phyloP scores from a whole-genome alignment of 176 grass and related monocot species.

The Triticum aestivum region IWGSC_CS_RefSeq_v2.1 NC_057794.1:465002653-465003152 shows the following conservation, averaged over 20 bases:
- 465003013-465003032: constrained; percentile 1
- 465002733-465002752: background rate
- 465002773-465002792: background rate
- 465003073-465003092: too few species aligned
- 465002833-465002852: background rate
- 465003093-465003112: too few species aligned
- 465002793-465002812: background rate
- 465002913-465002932: background rate
- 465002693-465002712: background rate
- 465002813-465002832: background rate
- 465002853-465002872: background rate
- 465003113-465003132: too few species aligned
- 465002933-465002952: background rate
- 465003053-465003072: too few species aligned
- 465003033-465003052: background rate
- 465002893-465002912: background rate
- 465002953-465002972: background rate
- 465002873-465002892: background rate
- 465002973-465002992: background rate
- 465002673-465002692: background rate
- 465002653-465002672: constrained; percentile 1
- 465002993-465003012: background rate
- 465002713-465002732: background rate
- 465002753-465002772: background rate
- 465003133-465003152: too few species aligned